phyloP scores from a whole-genome alignment of 768 basidiomycete genomes.

The Candolleomyces efflorescens region DNA sequence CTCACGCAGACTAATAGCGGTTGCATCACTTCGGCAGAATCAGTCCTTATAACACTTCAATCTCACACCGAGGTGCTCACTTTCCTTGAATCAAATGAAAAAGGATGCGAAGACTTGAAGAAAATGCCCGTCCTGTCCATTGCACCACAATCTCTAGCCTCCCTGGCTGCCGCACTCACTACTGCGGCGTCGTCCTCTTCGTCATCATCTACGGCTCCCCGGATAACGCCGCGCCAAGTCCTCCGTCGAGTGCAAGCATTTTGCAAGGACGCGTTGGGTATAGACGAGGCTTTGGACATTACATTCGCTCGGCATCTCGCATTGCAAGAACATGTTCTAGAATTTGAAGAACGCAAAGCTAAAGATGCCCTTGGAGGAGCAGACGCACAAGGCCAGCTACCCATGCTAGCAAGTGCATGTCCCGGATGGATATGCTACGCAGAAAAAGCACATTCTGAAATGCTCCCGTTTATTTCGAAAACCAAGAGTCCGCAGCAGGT shows the following conservation, averaged over 20 bases:
- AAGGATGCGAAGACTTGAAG: constrained; percentile 15
- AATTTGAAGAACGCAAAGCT: constrained; percentile 71
- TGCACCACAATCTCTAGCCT: constrained; percentile 22
- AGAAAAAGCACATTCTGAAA: constrained; percentile 93
- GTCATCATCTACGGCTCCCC: constrained; percentile 35
- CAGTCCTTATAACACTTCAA: constrained; percentile 92
- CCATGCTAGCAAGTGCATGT: constrained; percentile 94
- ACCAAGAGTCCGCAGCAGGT: constrained; percentile 94
- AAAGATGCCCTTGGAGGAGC: constrained; percentile 17
- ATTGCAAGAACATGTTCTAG: constrained; percentile 73
- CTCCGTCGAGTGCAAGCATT: constrained; percentile 72
- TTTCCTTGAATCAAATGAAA: constrained; percentile 58
- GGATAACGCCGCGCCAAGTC: constrained; percentile 51
- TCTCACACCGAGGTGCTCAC: constrained; percentile 90
- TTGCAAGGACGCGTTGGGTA: constrained; percentile 62
- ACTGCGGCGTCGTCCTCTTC: constrained; percentile 54
- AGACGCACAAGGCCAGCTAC: constrained; percentile 42
- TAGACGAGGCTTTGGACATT: constrained; percentile 86
- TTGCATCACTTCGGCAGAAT: constrained; percentile 98
- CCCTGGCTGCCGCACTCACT: constrained; percentile 12
- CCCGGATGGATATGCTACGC: constrained; percentile 99
- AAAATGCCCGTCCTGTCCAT: constrained; percentile 78
- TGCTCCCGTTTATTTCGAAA: constrained; percentile 84
- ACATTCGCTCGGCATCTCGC: constrained; percentile 91
- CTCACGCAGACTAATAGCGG: constrained; percentile 50